A percentile compares a stretch with the other conserved stretches of the same genome.
These are phyloP conservation scores for Polytrichum commune DNA, from an alignment of 225 moss, liverwort and hornwort species.

Conservation along the genomic window DNA sequence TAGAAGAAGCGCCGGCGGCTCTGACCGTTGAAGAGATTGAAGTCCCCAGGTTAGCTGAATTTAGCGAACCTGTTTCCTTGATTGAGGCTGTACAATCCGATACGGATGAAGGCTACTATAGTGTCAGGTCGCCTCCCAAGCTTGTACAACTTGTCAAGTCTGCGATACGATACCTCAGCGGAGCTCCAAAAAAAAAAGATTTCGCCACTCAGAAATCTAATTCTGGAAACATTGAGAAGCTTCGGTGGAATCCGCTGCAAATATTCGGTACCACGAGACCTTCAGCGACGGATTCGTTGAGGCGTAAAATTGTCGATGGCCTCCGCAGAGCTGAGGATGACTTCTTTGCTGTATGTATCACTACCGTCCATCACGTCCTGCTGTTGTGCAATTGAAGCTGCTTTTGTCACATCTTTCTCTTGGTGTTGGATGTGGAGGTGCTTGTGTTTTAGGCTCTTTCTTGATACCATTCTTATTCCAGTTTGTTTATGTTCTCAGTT, in stretches of 20 bases:
- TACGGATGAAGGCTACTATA: constrained; percentile 45
- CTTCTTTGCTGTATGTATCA: constrained; percentile 70
- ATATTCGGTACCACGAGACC: constrained; percentile 56
- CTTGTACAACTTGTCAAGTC: constrained; percentile 37
- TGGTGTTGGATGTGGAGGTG: not conserved
- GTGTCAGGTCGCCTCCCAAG: constrained; percentile 33
- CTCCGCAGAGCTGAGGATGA: constrained; percentile 82
- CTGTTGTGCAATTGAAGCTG: not conserved
- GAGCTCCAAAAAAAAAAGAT: constrained; percentile 41
- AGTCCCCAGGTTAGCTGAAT: constrained; percentile 10
- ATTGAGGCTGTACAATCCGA: constrained; percentile 27
- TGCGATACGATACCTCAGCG: constrained; percentile 47
- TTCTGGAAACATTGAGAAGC: constrained; percentile 21
- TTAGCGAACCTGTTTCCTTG: constrained; percentile 11
- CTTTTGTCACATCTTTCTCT: constrained; percentile 7
- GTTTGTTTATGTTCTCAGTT: constrained; percentile 41
- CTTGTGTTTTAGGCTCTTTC: constrained; percentile 1
- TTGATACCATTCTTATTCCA: not conserved
- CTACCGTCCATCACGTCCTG: constrained; percentile 1
- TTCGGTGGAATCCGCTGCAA: constrained; percentile 64
- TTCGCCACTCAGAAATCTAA: constrained; percentile 21
- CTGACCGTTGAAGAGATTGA: constrained; percentile 24
- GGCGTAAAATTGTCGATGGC: constrained; percentile 59
- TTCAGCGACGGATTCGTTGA: constrained; percentile 52
- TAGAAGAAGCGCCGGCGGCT: constrained; percentile 15